Evolutionary conservation across 345 rosid genomes (phyloP), one percentile per base, ranked within the genome.

Genomic region (Linum tenue): DNA sequence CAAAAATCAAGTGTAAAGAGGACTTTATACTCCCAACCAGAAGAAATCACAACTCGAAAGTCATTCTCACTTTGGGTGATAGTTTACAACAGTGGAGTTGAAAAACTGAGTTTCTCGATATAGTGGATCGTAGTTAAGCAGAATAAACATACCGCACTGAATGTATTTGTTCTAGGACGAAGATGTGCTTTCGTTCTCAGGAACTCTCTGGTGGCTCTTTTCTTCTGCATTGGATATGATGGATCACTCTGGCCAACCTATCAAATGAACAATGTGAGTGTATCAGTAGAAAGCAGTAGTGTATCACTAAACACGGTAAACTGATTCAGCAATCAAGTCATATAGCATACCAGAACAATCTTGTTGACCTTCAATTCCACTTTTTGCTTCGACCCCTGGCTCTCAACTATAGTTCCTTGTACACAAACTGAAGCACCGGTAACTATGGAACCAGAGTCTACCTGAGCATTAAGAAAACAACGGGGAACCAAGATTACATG

Each of bases 181-280:
- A 94, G 85, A 86, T 90, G 97, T 79, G 99, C 97, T 80, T 88
- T 88, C 68, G 91, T 87, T 78, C 97, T 86, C 83, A 94, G 80
- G 76, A 88, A 88, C 70, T 94, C 99, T 69, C 90, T 80, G 82
- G 95, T 84, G 42, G 84, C 92, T 67, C 95, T 82, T 77, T 94
- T 94, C 89, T 94, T 94, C 77, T 94, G 99, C 63, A 90, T 84
- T 53, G 96, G 99, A 80, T 75, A 90, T 35, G 97, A 90, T 63
- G 92, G 81, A 72, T 88, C 99, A 60, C 97, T 86, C 74, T 90
- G 77, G 39, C 99, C 97, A 74, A 94, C 82, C 99, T 94, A 66
- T 2, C 55, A 64, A 50, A 66, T 40, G 55, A 64, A 65, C 36
- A 48, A 6, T 48, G 14, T 48, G 14, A 48, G 53, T 48, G 14